Evolutionary conservation across 2,329 filamentous ascomycete genomes (phyloP).

Genomic region (Alternaria hordeiaustralica): DNA sequence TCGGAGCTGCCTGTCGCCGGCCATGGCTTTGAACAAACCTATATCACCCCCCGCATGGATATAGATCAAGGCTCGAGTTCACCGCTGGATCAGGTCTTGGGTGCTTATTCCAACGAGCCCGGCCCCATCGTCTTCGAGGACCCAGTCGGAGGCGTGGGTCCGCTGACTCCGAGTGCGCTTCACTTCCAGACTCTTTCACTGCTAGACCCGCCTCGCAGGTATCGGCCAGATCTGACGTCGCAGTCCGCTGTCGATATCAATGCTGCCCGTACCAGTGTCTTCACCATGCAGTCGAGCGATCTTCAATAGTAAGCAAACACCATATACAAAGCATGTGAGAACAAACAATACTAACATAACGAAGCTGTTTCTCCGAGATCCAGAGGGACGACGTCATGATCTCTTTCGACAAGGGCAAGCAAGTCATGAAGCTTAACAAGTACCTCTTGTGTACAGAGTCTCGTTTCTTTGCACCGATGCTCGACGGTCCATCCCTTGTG

Average conservation of each 20-base stretch:
- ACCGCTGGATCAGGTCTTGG: not conserved
- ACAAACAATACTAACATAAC: not conserved
- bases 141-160: not conserved
- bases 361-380: constrained; percentile 16
- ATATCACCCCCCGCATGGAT: not conserved
- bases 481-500: constrained; percentile 19
- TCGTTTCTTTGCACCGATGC: constrained; percentile 18
- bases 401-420: constrained; percentile 23
- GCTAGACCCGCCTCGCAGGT: not conserved
- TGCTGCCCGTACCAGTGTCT: constrained; percentile 13
- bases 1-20: not conserved
- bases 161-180: constrained; percentile 16
- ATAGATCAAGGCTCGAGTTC: not conserved
- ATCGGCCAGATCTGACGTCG: not conserved
- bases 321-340: not conserved
- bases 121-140: constrained; percentile 10
- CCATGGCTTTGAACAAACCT: not conserved
- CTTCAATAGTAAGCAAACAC: constrained; percentile 13
- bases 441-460: constrained; percentile 22
- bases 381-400: constrained; percentile 21
- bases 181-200: constrained; percentile 22
- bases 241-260: not conserved
- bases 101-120: not conserved
- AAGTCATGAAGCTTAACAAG: constrained; percentile 21
- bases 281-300: not conserved